Percentiles rank a stretch among this genome's conserved stretches.
These are phyloP conservation scores for Diddensiella santjacobensis DNA, from an alignment of 805 yeast genomes.

Conservation along the genomic window DNA sequence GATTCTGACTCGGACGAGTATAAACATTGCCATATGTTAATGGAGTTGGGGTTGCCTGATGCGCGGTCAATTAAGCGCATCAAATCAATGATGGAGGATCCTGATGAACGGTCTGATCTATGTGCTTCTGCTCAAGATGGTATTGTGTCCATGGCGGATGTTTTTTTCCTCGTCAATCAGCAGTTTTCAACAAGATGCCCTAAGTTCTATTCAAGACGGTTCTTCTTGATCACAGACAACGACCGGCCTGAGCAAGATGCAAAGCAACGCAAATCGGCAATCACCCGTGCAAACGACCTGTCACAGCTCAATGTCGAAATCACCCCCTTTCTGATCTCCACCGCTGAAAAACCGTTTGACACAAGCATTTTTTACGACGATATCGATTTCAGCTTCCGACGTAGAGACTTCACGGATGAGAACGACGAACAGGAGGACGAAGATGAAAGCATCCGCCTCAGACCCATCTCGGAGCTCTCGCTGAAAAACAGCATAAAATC, in stretches of 20 bases:
- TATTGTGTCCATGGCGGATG: constrained; percentile 36
- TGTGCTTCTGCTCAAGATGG: constrained; percentile 23
- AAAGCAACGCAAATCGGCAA: constrained; percentile 43
- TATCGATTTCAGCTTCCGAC: constrained; percentile 27
- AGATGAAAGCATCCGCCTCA: constrained; percentile 33
- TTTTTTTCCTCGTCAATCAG: constrained; percentile 52
- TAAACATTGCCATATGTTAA: constrained; percentile 38
- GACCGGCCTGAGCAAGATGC: constrained; percentile 54
- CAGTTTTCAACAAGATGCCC: constrained; percentile 43
- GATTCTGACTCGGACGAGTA: constrained; percentile 32
- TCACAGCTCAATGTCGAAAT: constrained; percentile 51
- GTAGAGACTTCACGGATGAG: background rate
- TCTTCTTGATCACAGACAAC: constrained; percentile 71
- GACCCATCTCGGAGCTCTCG: constrained; percentile 20
- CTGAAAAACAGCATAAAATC: constrained; percentile 40
- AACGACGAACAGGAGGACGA: constrained; percentile 1
- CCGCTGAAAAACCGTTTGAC: constrained; percentile 39
- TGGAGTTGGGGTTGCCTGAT: constrained; percentile 53
- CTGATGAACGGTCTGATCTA: constrained; percentile 18
- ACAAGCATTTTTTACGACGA: constrained; percentile 50
- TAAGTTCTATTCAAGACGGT: constrained; percentile 51
- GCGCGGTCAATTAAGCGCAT: constrained; percentile 49
- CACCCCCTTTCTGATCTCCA: constrained; percentile 58
- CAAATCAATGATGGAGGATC: constrained; percentile 49
- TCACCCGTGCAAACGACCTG: constrained; percentile 57